Base-by-base conservation (phyloP, 2,329 filamentous ascomycete species). In the Cladophialophora chaetospira region DNA sequence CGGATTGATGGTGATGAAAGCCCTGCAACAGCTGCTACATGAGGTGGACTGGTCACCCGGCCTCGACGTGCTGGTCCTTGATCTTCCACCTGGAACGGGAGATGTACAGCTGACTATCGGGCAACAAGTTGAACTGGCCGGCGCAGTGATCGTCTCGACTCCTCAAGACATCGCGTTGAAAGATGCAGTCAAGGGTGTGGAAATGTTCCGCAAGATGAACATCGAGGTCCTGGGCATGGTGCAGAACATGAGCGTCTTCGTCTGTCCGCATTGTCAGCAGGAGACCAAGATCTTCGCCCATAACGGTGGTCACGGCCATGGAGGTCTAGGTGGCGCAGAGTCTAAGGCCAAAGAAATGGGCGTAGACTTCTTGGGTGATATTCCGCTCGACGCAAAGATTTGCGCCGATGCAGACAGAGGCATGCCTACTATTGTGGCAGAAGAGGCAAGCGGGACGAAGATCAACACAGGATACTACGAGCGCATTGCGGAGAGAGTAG, bases 101-200 rank as follows among this genome's bases (percentile, higher is more conserved):
- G 94, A 99, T 68, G 93, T 93, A 0, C 94, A 99, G 70, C 79
- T 99, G 63, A 97, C 91, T n/a, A 94, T 99, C 60, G 93, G 91
- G 13, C 94, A 99, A 72, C 93, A 97, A 74, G 81, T 99, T 9
- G 79, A 89, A n/a, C 77, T 99, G 2, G 89, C 95, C 65, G 93
- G 91, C 80, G 76, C 70, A 0, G 79, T 97, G 13, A 89, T 99
- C 31, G 86, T 99, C 1, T 94, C 91, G 0, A 99, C 94, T 0
- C 94, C 94, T 2, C 94, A 99, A 71, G 91, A 95, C 49, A 84
- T 99, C 25, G 91, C 93, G 1, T 83, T 97, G 1, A 91, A 93
- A 66, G 94, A 99, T 68, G 93, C 94, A 0, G 82, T 95, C 17
- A 91, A 94, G 66, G 94, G 94, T 2, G 88, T 97, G 62, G 89